Evolutionary conservation across 2,329 filamentous ascomycete species (phyloP), one percentile per base, ranked within the genome.

Genomic region (Talaromyces funiculosus): DNA sequence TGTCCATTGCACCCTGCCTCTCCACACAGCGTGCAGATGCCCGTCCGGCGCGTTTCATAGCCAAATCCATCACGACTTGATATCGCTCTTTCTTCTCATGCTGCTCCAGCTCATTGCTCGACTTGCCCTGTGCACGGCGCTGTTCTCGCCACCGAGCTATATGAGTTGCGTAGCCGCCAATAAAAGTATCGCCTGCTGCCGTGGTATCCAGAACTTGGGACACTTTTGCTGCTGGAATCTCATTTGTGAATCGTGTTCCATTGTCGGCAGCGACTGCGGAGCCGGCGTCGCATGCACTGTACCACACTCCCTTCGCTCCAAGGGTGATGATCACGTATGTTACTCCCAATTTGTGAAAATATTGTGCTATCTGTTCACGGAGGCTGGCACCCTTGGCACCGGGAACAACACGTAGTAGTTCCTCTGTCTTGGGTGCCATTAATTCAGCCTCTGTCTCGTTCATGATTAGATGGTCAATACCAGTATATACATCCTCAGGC

Each of bases 131-230:
- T 5, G 70, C 71, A 18, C 78, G 71, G 18, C 74, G 72, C 10
- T 71, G 69, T 12, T 77, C 72, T 26, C 73, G 74, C 62, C 75
- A 72, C 62, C 78, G 80, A 40, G 90, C 90, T 31, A 88, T 82
- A 61, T 86, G 84, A 26, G 94, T 84, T 2, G 90, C 89, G 72
- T 96, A 96, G 22, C 86, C 89, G 1, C 94, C 93, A 4, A 95
- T 90, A 76, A 97, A 97, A 0, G 93, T 97, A 73, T 97, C 93
- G 0, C 93, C 93, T 4, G 94, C 94, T 1, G 89, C 93, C 7
- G 93, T 97, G 1, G 93, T 97, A 73, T 97, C 93, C 4, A 97
- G 85, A 1, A 97, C 93, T 60, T 82, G 76, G 3, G 72, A 77
- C 18, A 90, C 88, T 73, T 89, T 88, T 63, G 84, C 81, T 0